A percentile compares a stretch with the other conserved stretches of the same genome.
These are phyloP conservation scores for Chaetomium tenue DNA, from an alignment of 495 filamentous ascomycete genomes.

Conservation along the genomic window DNA sequence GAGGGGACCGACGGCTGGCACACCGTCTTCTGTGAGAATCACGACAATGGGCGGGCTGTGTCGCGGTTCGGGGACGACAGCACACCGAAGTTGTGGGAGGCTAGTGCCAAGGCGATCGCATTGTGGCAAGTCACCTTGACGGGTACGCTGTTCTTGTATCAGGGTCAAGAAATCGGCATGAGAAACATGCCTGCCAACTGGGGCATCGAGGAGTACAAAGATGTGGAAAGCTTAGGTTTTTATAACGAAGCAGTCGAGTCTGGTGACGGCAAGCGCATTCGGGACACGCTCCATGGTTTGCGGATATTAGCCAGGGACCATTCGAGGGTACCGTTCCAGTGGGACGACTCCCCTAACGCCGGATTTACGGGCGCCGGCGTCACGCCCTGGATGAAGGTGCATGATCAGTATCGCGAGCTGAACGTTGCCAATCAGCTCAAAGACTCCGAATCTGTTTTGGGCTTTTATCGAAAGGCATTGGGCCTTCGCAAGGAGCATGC, in stretches of 20 bases:
- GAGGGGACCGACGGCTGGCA: slow-evolving; percentile 63
- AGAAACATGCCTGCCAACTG: slow-evolving; percentile 61
- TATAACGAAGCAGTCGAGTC: slow-evolving; percentile 44
- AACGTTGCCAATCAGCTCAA: slow-evolving; percentile 46
- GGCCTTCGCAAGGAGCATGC: slow-evolving; percentile 49
- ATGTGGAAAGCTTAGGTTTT: slow-evolving; percentile 61
- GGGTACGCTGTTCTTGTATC: slow-evolving; percentile 58
- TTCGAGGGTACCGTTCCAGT: slow-evolving; percentile 62
- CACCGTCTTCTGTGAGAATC: slow-evolving; percentile 65
- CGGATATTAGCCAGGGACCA: slow-evolving; percentile 59
- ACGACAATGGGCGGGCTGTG: slow-evolving; percentile 61
- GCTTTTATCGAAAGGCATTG: slow-evolving; percentile 49
- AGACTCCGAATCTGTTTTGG: slow-evolving; percentile 41
- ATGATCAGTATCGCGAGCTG: slow-evolving; percentile 44
- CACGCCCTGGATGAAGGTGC: slow-evolving; percentile 55
- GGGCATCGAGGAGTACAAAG: slow-evolving; percentile 63
- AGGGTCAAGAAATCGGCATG: slow-evolving; percentile 72
- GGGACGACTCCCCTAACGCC: slow-evolving; percentile 51
- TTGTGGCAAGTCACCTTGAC: slow-evolving; percentile 48
- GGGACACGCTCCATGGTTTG: slow-evolving; percentile 40
- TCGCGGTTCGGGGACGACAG: slow-evolving; percentile 54
- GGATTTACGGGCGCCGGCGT: slow-evolving; percentile 45
- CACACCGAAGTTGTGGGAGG: slow-evolving; percentile 45
- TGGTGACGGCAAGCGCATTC: slow-evolving; percentile 36
- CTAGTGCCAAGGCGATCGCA: slow-evolving; percentile 62